Base-by-base conservation (phyloP, 306 rosid genomes). In the Fragaria nilgerrensis region DNA sequence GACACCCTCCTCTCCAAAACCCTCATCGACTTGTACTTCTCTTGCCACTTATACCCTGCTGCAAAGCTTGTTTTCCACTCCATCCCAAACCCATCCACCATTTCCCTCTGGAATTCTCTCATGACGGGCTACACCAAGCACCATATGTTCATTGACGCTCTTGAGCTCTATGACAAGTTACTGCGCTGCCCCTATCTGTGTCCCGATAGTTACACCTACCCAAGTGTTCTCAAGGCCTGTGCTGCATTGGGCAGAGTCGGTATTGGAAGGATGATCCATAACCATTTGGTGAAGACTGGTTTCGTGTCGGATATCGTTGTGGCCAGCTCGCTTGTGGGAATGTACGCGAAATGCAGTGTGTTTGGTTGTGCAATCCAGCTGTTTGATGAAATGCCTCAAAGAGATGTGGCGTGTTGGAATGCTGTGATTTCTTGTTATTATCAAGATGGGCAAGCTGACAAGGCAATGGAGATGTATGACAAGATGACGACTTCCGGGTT, bases 331-430 rank as follows among this genome's bases (percentile, higher is more conserved):
- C 78, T 93, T 37, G 82, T 88, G 65, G 75, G 90, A 16, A 76
- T 89, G 94, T 89, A 93, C 77, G 92, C 91, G 0, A 91, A 88
- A 66, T 93, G 96, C 84, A 82, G 79, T 64, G 83, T 45, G 23
- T 88, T 86, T 74, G 80, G 70, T 29, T 20, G 69, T 84, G 98
- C 90, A 3, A 9, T 85, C 39, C 74, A 73, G 43, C 20, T 89
- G 92, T 93, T 89, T 41, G 84, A 89, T 55, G 95, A 93, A 88
- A 84, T 91, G 90, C 84, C 89, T 50, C 88, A 84, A 1, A 90
- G 87, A 84, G 98, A 91, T 74, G 93, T 91, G 48, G 94, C 89
- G 5, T 88, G 98, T 64, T 93, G 98, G 96, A 93, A 93, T 78
- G 49, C 94, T 0, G 87, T 88, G 25, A 90, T 93, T 78, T 89